phyloP scores from a whole-genome alignment of 73 alveolate species.

The Stentor roeselii region DNA sequence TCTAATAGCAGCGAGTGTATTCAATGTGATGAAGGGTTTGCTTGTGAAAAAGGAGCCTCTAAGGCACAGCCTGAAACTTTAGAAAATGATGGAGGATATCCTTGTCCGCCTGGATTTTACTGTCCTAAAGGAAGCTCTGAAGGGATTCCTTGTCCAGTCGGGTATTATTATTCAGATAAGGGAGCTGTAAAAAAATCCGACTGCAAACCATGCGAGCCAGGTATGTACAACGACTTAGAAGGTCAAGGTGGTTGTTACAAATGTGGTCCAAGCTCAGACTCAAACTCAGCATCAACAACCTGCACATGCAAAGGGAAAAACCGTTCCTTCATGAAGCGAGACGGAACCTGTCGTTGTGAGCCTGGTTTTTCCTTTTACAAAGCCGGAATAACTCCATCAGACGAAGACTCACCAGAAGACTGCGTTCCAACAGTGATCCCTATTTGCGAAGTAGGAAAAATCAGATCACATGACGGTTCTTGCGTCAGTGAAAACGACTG shows the following conservation, averaged over 20 bases:
- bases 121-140: constrained; percentile 48
- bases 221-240: constrained; percentile 10
- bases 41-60: constrained; percentile 47
- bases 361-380: constrained; percentile 6
- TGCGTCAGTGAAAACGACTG: background rate
- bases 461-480: background rate
- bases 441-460: background rate
- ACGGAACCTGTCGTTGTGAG: background rate
- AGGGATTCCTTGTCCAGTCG: constrained; percentile 56
- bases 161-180: constrained; percentile 36
- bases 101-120: constrained; percentile 53
- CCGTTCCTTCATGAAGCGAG: constrained; percentile 22
- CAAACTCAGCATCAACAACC: constrained; percentile 28
- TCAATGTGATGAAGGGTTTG: constrained; percentile 54
- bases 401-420: background rate
- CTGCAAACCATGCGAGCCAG: constrained; percentile 32
- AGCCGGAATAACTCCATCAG: background rate
- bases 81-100: background rate
- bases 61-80: background rate
- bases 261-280: constrained; percentile 25
- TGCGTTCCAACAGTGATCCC: background rate
- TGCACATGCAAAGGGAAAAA: constrained; percentile 43
- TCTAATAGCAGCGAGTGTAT: background rate
- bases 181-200: constrained; percentile 32
- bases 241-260: constrained; percentile 31